Evolutionary conservation across 305 asterid genomes (phyloP), one percentile per base, ranked within the genome.

Genomic region (Fraxinus greggii): DNA sequence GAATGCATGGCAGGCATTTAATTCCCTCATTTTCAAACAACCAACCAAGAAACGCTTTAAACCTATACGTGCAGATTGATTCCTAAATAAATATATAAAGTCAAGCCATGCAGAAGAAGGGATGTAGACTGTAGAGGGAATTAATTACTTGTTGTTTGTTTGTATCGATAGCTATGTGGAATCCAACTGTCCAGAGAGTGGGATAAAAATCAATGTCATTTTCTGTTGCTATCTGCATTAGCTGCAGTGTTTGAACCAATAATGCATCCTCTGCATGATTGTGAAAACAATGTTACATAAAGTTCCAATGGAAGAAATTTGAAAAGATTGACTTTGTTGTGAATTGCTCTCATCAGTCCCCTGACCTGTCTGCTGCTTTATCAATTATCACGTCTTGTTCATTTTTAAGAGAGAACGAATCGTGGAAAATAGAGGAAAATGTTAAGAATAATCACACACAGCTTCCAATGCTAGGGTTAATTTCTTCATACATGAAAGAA

Each of bases 1-100:
- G 97, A 93, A 80, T 93, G 97, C 59, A 5, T 48, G 80, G 89
- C 90, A 0, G 96, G 97, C 42, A 89, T 93, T n/a, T 93, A 79
- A 86, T 32, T 12, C 28, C 19, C 59, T 32, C 21, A 3, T 6
- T 32, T 33, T n/a, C 63, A 24, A 26, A 23, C 61, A 32, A 28
- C 29, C 0, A 9, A 36, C 29, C 38, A 74, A 32, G 65, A 31
- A 77, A 7, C 19, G 84, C 28, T 77, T 81, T 61, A 72, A 61
- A 70, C 65, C 31, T 59, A 28, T 72, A 78, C 80, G 69, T 65
- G 76, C 38, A 69, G 40, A 5, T 28, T 31, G 75, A 69, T 15
- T 69, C 35, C 38, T 28, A 13, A 15, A 63, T 56, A 19, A 19
- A 19, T 56, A 19, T 56, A 19, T 56, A 63, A 61, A 61, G 72